Evolutionary conservation across 805 yeast species (phyloP).

Genomic region (Candida insectalens): DNA sequence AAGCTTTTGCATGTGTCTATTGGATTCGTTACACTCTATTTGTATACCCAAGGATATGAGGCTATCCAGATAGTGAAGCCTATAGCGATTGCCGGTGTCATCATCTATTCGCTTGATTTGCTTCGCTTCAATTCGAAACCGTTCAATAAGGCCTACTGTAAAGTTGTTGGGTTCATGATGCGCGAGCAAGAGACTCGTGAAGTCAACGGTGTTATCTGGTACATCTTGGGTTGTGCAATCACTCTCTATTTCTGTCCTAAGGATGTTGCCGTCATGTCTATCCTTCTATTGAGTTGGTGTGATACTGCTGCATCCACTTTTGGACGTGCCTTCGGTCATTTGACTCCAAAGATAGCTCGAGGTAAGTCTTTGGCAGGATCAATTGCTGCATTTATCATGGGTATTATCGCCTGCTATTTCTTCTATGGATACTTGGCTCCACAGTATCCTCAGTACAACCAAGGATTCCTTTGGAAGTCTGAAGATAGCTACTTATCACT

Average conservation of each 20-base stretch:
- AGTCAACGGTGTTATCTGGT: slow-evolving; percentile 85
- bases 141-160: slow-evolving; percentile 62
- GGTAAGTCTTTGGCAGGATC: slow-evolving; percentile 88
- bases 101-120: slow-evolving; percentile 54
- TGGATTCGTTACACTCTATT: slow-evolving; percentile 69
- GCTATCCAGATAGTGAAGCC: slow-evolving; percentile 51
- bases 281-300: slow-evolving; percentile 86
- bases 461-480: slow-evolving; percentile 50
- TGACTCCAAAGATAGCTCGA: slow-evolving; percentile 67
- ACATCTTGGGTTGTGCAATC: slow-evolving; percentile 65
- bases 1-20: slow-evolving; percentile 83
- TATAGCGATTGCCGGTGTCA: slow-evolving; percentile 42
- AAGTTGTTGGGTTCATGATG: slow-evolving; percentile 69
- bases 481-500: slow-evolving; percentile 49
- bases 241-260: slow-evolving; percentile 66
- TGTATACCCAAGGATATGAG: slow-evolving; percentile 56
- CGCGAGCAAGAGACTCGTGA: slow-evolving; percentile 67
- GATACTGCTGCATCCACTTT: slow-evolving; percentile 95
- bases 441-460: slow-evolving; percentile 39
- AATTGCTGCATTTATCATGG: slow-evolving; percentile 71
- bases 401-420: slow-evolving; percentile 53
- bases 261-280: slow-evolving; percentile 71
- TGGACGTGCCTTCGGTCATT: slow-evolving; percentile 78
- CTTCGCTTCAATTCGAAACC: slow-evolving; percentile 50
- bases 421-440: slow-evolving; percentile 74